phyloP scores from a whole-genome alignment of 805 yeast genomes.

The Lipomyces chichibuensis region DNA sequence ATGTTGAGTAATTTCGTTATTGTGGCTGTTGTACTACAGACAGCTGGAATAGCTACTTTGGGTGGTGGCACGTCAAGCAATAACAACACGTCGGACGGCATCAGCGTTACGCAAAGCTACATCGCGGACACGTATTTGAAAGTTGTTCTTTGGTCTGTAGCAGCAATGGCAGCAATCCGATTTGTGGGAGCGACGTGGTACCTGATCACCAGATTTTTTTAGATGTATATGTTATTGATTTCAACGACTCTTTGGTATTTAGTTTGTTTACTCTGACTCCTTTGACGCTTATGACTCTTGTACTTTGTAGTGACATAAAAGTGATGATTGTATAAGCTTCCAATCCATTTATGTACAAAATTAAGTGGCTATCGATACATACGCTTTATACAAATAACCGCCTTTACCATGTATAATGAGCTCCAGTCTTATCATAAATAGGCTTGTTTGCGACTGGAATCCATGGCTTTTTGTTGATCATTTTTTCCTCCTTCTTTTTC shows the following conservation, averaged over 20 bases:
- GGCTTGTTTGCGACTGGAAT: conserved; percentile 48
- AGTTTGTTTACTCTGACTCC: neutral
- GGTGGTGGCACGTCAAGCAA: conserved; percentile 23
- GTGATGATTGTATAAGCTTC: neutral
- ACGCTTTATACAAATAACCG: neutral
- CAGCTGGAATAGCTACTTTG: conserved; percentile 21
- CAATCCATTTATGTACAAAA: neutral
- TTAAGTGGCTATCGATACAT: neutral
- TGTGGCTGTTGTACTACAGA: conserved; percentile 66
- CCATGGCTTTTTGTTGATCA: conserved; percentile 57
- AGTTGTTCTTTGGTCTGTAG: conserved; percentile 90
- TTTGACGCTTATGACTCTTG: neutral
- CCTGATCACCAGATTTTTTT: conserved; percentile 47
- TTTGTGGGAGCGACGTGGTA: conserved; percentile 74
- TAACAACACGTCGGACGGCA: conserved; percentile 16
- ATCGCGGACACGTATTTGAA: conserved; percentile 60
- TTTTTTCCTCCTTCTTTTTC: conserved; percentile 59
- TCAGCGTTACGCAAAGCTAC: conserved; percentile 16
- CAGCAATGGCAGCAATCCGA: conserved; percentile 82
- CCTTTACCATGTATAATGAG: conserved; percentile 46
- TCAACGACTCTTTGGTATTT: neutral
- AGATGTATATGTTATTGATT: neutral
- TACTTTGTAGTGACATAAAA: neutral
- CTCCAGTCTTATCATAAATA: conserved; percentile 44
- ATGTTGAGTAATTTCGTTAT: conserved; percentile 81